These are phyloP conservation scores for Candida andamanensis DNA, from an alignment of 805 yeast species.

Conservation along the genomic window DNA sequence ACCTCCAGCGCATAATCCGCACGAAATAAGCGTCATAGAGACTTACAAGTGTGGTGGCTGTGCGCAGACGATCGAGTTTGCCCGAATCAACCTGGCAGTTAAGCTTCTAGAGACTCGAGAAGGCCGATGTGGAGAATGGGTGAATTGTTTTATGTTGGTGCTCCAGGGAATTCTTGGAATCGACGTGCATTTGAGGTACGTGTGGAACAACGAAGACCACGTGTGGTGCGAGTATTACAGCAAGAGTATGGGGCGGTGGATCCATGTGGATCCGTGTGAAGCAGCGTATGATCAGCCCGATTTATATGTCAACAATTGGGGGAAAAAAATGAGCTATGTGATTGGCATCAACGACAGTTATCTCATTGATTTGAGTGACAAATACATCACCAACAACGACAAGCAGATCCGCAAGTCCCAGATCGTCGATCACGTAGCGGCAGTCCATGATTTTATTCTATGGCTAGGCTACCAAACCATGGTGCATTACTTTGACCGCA, in stretches of 20 bases:
- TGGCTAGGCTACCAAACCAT: slow-evolving; percentile 14
- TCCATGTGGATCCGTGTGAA: slow-evolving; percentile 88
- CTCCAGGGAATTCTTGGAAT: slow-evolving; percentile 56
- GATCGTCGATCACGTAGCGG: slow-evolving; percentile 36
- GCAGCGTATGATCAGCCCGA: slow-evolving; percentile 77
- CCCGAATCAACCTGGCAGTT: slow-evolving; percentile 68
- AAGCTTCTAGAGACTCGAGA: slow-evolving; percentile 53
- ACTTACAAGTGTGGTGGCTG: slow-evolving; percentile 58
- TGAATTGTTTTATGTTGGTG: slow-evolving; percentile 70
- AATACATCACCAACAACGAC: slow-evolving; percentile 48
- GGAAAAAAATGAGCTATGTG: slow-evolving; percentile 86
- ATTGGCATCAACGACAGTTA: slow-evolving; percentile 64
- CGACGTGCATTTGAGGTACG: slow-evolving; percentile 45
- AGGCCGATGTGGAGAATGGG: slow-evolving; percentile 97
- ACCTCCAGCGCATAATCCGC: slow-evolving; percentile 33
- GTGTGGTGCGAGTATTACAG: slow-evolving; percentile 95
- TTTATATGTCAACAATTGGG: slow-evolving; percentile 82
- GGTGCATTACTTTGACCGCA: too few relatives aligned
- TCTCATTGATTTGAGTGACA: slow-evolving; percentile 60
- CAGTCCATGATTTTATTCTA: slow-evolving; percentile 30
- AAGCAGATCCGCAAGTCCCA: slow-evolving; percentile 30
- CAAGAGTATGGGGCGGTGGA: slow-evolving; percentile 57
- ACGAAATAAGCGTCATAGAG: slow-evolving; percentile 56
- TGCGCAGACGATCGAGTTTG: slow-evolving; percentile 47
- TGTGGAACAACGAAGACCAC: slow-evolving; percentile 91